Evolutionary conservation across 2,329 filamentous ascomycete genomes (phyloP), one percentile per base, ranked within the genome.

Genomic region (Pseudopyrenochaeta lycopersici): DNA sequence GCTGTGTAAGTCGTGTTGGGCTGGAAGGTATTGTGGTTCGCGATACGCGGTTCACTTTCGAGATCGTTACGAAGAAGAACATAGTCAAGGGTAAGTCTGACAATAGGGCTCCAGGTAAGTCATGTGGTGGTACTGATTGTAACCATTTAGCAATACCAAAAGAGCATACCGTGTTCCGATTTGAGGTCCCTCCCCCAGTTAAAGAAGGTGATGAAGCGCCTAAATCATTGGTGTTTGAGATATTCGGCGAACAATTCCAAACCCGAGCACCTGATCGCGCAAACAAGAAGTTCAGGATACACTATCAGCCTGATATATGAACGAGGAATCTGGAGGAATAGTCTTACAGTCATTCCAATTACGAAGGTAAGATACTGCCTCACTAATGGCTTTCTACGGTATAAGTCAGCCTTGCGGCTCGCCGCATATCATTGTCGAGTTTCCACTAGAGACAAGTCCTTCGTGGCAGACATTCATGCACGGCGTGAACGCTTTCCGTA

Each of bases 201-300:
- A 57, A 60, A 6, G 62, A 58, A 35, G 38, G 63, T 46, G 67
- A 58, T 35, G 60, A 57, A 52, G 64, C 54, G 33, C 62, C 49
- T 31, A 80, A 78, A 56, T 78, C 79, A 15, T 81, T 97, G 67
- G 83, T 88, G 0, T 95, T 97, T 66, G 94, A 98, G 73, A 80
- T 98, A 1, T 85, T 94, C 60, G 95, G 95, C 2, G 90, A 92
- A 65, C 91, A 96, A 71, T 93, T 98, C 69, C 87, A 92, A 81
- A 86, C 88, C 62, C 84, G 92, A 10, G 88, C 94, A 2, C 87
- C 90, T 14, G 94, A 98, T 72, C 82, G 95, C 18, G 91, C 92
- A 43, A 96, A 90, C 67, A 92, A 87, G 78, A 98, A 97, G 78
- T 96, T 96, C 77, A 97, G 95, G 77, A 83, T 86, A 71, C 92